Base-by-base conservation (phyloP, 2,329 filamentous ascomycete species). In the Diplodia sapinea region DNA sequence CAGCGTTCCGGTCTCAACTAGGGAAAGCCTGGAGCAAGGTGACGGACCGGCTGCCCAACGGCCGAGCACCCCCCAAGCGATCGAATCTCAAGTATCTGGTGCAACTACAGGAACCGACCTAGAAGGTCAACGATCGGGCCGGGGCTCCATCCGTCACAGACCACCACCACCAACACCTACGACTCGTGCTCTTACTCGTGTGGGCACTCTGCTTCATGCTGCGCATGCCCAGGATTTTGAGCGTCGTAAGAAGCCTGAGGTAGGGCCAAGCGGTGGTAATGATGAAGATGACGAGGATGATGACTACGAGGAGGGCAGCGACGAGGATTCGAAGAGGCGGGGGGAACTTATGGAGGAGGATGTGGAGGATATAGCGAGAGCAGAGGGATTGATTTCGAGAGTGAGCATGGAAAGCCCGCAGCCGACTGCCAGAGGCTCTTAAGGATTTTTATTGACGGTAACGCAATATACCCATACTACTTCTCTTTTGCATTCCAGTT, bases 221-320 rank as follows among this genome's bases (percentile, higher is more conserved):
- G 94, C 94, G 6, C 95, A 98, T 77, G 90, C 87, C 69, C 91
- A 96, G 77, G 94, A 98, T 79, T 98, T 97, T 77, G 91, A 96
- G 79, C 91, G 95, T 81, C 91, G 88, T 77, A 85, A 87, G 70
- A 85, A 82, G 33, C 83, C 84, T 0, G 82, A 82, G 43, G 75
- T 81, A 13, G 75, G 82, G 15, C 74, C 74, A 63, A 59, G 72
- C 68, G 63, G 72, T 68, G 65, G 65, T 54, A 52, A 54, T 11
- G 64, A 61, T 6, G 65, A 68, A 31, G 71, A 69, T 13, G 71
- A 73, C 3, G 72, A 72, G 3, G 76, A 75, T 9, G 76, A 77
- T 20, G 75, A 73, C 36, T 75, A 79, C 7, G 73, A 77, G 3
- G 74, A 73, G 38, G 74, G 75, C 7, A 75, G 79, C 7, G 77